Evolutionary conservation across 2,329 filamentous ascomycete species (phyloP).

Genomic region (Pseudogymnoascus sp.): DNA sequence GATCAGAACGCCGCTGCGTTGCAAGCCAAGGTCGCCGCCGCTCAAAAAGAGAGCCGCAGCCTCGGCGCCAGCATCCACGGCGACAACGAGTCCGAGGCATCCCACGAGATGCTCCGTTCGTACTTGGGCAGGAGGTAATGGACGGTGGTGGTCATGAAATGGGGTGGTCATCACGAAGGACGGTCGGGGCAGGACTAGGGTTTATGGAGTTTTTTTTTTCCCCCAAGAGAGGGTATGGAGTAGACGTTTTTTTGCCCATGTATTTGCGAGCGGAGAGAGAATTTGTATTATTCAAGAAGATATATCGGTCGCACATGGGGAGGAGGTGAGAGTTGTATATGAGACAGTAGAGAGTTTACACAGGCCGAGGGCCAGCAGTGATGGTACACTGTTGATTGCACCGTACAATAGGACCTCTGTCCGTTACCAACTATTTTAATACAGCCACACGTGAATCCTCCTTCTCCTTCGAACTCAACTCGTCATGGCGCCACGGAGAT

Average conservation of each 20-base stretch:
- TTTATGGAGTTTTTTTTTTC: conserved; percentile 4
- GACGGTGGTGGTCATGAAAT: not conserved
- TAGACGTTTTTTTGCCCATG: not conserved
- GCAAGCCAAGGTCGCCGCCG: conserved; percentile 71
- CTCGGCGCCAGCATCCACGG: conserved; percentile 46
- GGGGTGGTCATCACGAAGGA: not conserved
- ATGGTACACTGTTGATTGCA: conserved; percentile 1
- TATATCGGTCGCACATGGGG: not conserved
- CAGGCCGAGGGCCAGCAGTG: not conserved
- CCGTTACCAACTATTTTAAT: not conserved
- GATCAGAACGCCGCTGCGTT: conserved; percentile 75
- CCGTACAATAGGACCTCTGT: not conserved
- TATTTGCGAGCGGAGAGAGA: conserved; percentile 1
- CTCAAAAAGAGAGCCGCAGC: conserved; percentile 68
- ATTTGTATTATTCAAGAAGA: conserved; percentile 1
- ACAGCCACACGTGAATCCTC: conserved; percentile 2
- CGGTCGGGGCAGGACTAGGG: not conserved
- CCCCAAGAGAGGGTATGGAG: not conserved
- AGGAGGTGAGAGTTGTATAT: not conserved
- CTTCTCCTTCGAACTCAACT: not conserved
- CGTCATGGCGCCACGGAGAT: conserved; percentile 1
- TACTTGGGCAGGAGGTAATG: conserved; percentile 65
- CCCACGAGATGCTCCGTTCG: conserved; percentile 85
- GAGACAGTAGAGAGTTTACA: conserved; percentile 3
- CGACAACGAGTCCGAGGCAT: conserved; percentile 53